Base-by-base conservation (phyloP, 305 asterid species). In the Withania somnifera region DNA sequence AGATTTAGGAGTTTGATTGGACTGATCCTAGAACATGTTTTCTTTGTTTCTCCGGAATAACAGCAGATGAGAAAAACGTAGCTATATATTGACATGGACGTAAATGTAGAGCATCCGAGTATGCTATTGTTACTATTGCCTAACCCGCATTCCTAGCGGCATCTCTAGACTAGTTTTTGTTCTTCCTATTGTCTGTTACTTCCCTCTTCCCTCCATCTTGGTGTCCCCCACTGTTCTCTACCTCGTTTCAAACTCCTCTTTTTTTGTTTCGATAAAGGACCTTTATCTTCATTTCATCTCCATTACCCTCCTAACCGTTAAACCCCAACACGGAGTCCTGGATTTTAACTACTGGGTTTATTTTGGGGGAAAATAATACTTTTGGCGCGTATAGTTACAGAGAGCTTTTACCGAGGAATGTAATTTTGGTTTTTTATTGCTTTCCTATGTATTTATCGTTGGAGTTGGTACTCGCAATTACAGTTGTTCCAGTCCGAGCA, bases 261-360 rank as follows among this genome's bases (percentile, higher is more conserved):
- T 38, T 86, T 91, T n/a, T 87, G 91, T 13, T 81, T 84, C 14
- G 82, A 71, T 36, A 38, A 34, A 8, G 93, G 92, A 38, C 91
- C 94, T 56, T 71, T 88, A 42, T 82, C 24, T 76, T 20, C 81
- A 79, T 60, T 91, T 90, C 52, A 68, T 85, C 11, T 52, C 85
- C n/a, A 15, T 82, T 3, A 87, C 87, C 2, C 66, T 77, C 8
- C 69, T 86, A n/a, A 87, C 87, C 0, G 82, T 86, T 51, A 84
- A 61, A 36, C 42, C 77, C 1, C 11, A 17, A 3, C 13, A 32
- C 79, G 13, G 51, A 13, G 15, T 63, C n/a, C 22, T 28, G 19
- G 30, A 63, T 30, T 63, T 63, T 14, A 30, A 63, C 75, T 10
- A 57, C 30, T 26, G 2, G 10, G 19, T 19, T 77, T 32, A 14